Evolutionary conservation across 345 rosid genomes (phyloP).

Genomic region (Fremontodendron californicum): DNA sequence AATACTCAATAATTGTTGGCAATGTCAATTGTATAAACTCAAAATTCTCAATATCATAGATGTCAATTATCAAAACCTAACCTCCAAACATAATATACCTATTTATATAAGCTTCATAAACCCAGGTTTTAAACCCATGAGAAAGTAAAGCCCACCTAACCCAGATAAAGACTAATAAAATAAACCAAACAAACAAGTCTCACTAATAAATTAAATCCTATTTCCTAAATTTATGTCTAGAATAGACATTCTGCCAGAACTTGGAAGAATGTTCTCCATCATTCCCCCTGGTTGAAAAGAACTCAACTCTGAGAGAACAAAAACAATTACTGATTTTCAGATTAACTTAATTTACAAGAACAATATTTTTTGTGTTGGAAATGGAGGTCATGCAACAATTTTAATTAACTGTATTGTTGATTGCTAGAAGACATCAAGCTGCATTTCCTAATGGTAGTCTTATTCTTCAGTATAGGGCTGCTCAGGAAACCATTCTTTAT

Average conservation of each 20-base stretch:
- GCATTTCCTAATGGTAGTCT: constrained; percentile 21
- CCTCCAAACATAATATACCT: neutral
- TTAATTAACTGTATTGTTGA: neutral
- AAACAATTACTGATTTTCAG: neutral
- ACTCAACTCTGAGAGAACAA: neutral
- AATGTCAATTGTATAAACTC: neutral
- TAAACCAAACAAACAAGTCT: neutral
- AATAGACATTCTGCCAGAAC: neutral
- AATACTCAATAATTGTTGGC: neutral
- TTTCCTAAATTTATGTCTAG: neutral
- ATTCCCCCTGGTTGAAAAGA: neutral
- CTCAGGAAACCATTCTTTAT: constrained; percentile 75
- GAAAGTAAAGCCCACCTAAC: neutral
- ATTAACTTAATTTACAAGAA: neutral
- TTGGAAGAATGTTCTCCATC: neutral
- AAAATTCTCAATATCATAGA: neutral
- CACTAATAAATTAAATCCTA: neutral
- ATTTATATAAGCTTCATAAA: neutral
- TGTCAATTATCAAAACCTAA: neutral
- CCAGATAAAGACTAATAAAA: neutral
- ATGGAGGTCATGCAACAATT: neutral
- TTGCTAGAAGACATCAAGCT: neutral
- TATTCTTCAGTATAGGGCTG: constrained; percentile 72
- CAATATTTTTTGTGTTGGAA: neutral
- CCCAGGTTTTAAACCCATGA: neutral